Conservation (phyloP, 1,284 basidiomycete genomes). For the Trichosporon faecale region DNA sequence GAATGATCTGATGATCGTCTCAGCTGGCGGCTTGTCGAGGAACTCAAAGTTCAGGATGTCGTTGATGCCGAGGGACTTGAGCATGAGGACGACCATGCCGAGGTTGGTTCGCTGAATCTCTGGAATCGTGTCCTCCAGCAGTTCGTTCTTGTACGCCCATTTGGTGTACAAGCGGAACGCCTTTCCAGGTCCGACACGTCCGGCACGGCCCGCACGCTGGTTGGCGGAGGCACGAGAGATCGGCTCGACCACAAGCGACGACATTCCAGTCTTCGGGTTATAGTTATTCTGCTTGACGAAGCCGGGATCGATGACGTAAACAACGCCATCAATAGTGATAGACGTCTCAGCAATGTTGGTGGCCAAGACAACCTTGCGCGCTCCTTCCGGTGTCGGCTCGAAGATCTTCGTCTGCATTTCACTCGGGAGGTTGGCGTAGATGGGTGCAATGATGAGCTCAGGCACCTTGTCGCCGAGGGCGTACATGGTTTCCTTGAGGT, state of each 20-base stretch:
- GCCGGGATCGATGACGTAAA: conserved; percentile 96
- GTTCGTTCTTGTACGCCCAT: conserved; percentile 62
- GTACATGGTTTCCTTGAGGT: conserved; percentile 88
- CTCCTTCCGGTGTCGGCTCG: conserved; percentile 94
- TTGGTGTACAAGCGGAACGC: conserved; percentile 79
- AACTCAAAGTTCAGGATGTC: conserved; percentile 64
- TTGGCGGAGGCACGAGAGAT: conserved; percentile 96
- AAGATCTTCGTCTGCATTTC: conserved; percentile 99
- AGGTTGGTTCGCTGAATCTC: conserved; percentile 57
- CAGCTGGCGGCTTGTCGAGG: conserved; percentile 72
- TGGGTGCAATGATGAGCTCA: conserved; percentile 92
- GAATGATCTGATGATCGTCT: conserved; percentile 93
- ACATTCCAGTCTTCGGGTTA: conserved; percentile 95
- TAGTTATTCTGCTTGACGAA: conserved; percentile 98
- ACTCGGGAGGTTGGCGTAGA: conserved; percentile 95
- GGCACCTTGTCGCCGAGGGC: conserved; percentile 93
- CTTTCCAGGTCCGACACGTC: conserved; percentile 97
- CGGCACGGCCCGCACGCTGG: conserved; percentile 93
- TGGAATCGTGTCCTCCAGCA: conserved; percentile 61
- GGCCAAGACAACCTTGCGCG: conserved; percentile 93
- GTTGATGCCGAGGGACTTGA: conserved; percentile 63
- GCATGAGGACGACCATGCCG: conserved; percentile 58
- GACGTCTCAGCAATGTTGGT: conserved; percentile 99
- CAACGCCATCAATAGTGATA: conserved; percentile 95
- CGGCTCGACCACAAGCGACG: conserved; percentile 86